phyloP scores from a whole-genome alignment of 1,139 yeast genomes.

The Saccharomyces hybrid region DNA sequence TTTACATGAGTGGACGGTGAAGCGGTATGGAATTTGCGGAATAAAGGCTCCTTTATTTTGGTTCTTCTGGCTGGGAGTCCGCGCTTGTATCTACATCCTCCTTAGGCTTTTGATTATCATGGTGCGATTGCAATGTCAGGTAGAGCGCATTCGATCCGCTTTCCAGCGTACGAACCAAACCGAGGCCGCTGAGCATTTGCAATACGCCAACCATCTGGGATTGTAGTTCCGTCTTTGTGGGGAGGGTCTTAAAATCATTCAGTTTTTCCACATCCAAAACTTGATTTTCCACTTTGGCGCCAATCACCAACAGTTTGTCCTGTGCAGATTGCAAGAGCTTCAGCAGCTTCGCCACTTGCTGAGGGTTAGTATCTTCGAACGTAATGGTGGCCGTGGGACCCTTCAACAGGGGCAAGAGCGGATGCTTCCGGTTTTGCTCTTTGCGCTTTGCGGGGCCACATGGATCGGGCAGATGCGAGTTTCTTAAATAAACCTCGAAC shows the following conservation, averaged over 20 bases:
- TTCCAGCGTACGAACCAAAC: slow-evolving; percentile 74
- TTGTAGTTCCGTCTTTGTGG: slow-evolving; percentile 62
- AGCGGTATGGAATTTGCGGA: neutral
- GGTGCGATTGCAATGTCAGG: slow-evolving; percentile 60
- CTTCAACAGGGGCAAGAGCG: slow-evolving; percentile 56
- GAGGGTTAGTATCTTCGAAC: slow-evolving; percentile 64
- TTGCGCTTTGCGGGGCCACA: slow-evolving; percentile 47
- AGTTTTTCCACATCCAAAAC: slow-evolving; percentile 49
- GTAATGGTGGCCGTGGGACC: slow-evolving; percentile 87
- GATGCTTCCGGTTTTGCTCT: slow-evolving; percentile 47
- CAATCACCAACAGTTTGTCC: slow-evolving; percentile 72
- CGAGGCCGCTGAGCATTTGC: slow-evolving; percentile 80
- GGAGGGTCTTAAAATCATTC: slow-evolving; percentile 61
- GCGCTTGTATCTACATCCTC: neutral
- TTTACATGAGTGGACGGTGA: neutral
- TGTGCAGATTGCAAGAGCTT: slow-evolving; percentile 53
- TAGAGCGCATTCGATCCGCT: slow-evolving; percentile 58
- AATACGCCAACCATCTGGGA: slow-evolving; percentile 81
- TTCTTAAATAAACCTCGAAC: slow-evolving; percentile 69
- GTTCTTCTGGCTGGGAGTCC: neutral
- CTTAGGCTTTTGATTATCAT: slow-evolving; percentile 19
- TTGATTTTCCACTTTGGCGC: slow-evolving; percentile 69
- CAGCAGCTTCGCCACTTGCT: slow-evolving; percentile 51
- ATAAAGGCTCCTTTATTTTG: neutral
- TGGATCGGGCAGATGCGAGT: slow-evolving; percentile 64